These are phyloP conservation scores for Botrytis elliptica DNA, from an alignment of 2,329 filamentous ascomycete species.

Conservation along the genomic window DNA sequence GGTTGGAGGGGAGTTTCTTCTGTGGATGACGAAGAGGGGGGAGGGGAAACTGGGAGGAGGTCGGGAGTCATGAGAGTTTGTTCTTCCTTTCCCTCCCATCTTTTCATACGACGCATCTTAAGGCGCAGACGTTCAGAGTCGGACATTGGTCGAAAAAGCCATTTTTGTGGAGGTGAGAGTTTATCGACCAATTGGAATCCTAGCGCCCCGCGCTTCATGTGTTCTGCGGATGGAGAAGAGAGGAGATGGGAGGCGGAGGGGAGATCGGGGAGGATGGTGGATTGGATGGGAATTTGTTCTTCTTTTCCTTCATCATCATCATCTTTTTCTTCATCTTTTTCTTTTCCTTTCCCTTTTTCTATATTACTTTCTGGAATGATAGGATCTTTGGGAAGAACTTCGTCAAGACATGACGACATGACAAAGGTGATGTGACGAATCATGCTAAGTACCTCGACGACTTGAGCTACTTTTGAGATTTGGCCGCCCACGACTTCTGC, in stretches of 20 bases:
- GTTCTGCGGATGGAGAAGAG: no score
- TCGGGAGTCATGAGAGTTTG: no score
- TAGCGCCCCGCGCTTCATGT: no score
- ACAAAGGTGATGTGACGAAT: not conserved
- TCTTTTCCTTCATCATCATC: not conserved
- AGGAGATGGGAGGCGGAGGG: no score
- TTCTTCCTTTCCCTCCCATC: no score
- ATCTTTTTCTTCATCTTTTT: no score
- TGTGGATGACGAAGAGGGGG: not conserved
- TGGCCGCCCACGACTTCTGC: not conserved
- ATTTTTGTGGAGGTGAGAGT: no score
- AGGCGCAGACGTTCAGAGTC: no score
- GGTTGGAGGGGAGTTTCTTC: no score
- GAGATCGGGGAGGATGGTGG: not conserved
- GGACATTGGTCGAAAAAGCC: no score
- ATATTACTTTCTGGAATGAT: not conserved
- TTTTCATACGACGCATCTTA: no score
- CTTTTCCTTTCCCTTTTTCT: not conserved
- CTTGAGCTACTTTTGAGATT: not conserved
- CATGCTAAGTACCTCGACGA: not conserved
- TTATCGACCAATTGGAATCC: no score
- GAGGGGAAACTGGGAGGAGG: not conserved
- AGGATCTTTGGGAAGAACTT: not conserved
- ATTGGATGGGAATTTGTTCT: not conserved
- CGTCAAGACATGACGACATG: not conserved